Conservation (phyloP, 1,284 basidiomycete species). For the Tremellales sp. region DNA sequence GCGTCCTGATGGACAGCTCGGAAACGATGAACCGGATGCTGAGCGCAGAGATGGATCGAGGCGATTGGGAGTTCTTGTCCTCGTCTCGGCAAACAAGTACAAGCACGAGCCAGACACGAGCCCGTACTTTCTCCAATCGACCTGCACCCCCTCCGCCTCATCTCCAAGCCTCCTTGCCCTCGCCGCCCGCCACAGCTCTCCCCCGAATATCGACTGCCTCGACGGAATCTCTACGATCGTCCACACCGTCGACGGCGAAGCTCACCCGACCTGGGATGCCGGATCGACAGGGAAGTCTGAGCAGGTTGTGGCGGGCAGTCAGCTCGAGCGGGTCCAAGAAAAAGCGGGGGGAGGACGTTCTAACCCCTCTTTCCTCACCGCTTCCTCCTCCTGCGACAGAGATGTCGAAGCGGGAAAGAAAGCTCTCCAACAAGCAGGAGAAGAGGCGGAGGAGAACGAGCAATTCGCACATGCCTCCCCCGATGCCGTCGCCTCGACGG, state of each 20-base stretch:
- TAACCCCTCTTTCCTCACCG: background rate
- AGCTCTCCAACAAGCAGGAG: background rate
- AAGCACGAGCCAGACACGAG: background rate
- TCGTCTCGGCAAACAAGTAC: background rate
- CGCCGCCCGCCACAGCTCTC: background rate
- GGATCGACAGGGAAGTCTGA: constrained; percentile 1
- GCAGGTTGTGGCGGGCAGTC: constrained; percentile 1
- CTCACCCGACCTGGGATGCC: constrained; percentile 1
- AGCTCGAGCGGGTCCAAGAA: background rate
- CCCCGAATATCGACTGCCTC: constrained; percentile 3
- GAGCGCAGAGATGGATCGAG: constrained; percentile 3
- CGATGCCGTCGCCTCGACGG: background rate
- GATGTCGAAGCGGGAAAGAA: background rate
- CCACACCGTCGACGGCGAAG: constrained; percentile 2
- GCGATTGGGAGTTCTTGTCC: background rate
- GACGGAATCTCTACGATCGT: constrained; percentile 2
- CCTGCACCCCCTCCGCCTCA: constrained; percentile 11
- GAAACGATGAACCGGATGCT: constrained; percentile 1
- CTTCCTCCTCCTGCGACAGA: background rate
- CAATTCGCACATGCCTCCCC: background rate
- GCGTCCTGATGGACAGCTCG: background rate
- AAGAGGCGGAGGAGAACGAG: background rate
- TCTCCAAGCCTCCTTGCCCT: background rate
- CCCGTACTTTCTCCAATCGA: background rate
- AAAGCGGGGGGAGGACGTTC: background rate